Evolutionary conservation across 495 filamentous ascomycete species (phyloP).

Genomic region (Podospora tetraspora): DNA sequence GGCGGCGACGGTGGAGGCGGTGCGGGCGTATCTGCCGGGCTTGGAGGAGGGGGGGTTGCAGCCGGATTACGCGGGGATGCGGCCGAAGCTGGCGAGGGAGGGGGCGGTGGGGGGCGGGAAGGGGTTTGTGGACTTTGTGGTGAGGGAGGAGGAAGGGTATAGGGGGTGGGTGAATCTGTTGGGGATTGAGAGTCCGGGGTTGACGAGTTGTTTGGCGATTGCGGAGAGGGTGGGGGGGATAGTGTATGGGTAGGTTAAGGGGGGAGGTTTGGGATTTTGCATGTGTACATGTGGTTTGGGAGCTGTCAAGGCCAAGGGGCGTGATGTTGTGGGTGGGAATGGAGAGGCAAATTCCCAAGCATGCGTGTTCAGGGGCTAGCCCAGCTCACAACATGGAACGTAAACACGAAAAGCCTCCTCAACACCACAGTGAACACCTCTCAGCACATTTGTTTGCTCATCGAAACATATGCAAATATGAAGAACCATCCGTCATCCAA

Average conservation of each 20-base stretch:
- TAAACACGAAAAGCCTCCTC: not conserved
- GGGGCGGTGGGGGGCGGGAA: slow-evolving; percentile 51
- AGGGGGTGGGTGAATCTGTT: slow-evolving; percentile 87
- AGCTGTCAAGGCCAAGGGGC: not conserved
- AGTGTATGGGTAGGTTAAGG: slow-evolving; percentile 49
- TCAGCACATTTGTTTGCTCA: not conserved
- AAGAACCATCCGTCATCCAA: not conserved
- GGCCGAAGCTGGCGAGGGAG: slow-evolving; percentile 72
- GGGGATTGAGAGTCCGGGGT: slow-evolving; percentile 90
- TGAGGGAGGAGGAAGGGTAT: slow-evolving; percentile 74
- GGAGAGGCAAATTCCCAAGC: not conserved
- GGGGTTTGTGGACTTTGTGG: slow-evolving; percentile 80
- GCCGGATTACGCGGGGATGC: slow-evolving; percentile 84
- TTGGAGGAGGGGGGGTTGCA: slow-evolving; percentile 60
- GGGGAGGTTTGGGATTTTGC: no score
- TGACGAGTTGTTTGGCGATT: slow-evolving; percentile 88
- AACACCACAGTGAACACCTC: not conserved
- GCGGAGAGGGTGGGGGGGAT: slow-evolving; percentile 73
- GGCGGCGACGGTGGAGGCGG: slow-evolving; percentile 63
- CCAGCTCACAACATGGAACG: not conserved
- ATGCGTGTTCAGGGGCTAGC: not conserved
- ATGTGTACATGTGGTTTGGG: not conserved
- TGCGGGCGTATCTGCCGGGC: slow-evolving; percentile 70
- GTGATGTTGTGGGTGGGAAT: not conserved
- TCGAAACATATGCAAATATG: not conserved